Evolutionary conservation across 2,329 filamentous ascomycete genomes (phyloP).

Genomic region (Fusarium sp.): DNA sequence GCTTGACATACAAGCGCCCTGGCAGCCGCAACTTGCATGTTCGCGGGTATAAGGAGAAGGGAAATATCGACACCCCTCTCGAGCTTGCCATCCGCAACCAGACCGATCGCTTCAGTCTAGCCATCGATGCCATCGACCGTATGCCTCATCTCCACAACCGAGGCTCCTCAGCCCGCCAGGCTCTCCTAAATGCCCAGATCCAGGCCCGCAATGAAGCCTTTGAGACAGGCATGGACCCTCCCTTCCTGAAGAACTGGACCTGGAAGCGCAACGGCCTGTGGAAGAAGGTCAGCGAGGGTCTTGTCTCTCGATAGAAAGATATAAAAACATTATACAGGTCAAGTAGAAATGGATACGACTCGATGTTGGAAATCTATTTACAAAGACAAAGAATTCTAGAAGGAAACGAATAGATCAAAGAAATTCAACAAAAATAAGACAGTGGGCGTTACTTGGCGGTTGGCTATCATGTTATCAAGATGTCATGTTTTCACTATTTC

Average conservation of each 20-base stretch:
- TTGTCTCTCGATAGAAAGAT: constrained; percentile 43
- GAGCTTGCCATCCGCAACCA: constrained; percentile 83
- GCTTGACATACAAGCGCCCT: constrained; percentile 80
- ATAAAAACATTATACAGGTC: constrained; percentile 10
- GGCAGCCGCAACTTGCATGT: constrained; percentile 78
- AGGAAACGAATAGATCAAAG: constrained; percentile 33
- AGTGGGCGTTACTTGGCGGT: constrained; percentile 41
- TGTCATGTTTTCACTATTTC: constrained; percentile 32
- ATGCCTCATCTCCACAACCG: constrained; percentile 73
- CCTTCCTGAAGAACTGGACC: constrained; percentile 73
- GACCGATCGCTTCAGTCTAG: constrained; percentile 81
- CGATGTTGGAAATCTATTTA: constrained; percentile 12
- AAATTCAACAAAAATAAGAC: constrained; percentile 26
- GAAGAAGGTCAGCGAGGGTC: constrained; percentile 50
- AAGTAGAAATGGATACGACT: constrained; percentile 8
- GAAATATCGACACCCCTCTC: constrained; percentile 85
- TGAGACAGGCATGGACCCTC: constrained; percentile 77
- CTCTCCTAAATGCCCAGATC: constrained; percentile 74
- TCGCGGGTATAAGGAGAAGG: constrained; percentile 85
- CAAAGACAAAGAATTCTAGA: constrained; percentile 23
- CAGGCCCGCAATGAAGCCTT: constrained; percentile 73
- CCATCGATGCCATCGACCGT: constrained; percentile 81
- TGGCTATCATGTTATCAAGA: constrained; percentile 32
- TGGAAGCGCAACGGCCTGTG: constrained; percentile 67
- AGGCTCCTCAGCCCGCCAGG: constrained; percentile 72